Conservation (phyloP, 345 rosid genomes). For the Raphanus raphanistrum region DNA sequence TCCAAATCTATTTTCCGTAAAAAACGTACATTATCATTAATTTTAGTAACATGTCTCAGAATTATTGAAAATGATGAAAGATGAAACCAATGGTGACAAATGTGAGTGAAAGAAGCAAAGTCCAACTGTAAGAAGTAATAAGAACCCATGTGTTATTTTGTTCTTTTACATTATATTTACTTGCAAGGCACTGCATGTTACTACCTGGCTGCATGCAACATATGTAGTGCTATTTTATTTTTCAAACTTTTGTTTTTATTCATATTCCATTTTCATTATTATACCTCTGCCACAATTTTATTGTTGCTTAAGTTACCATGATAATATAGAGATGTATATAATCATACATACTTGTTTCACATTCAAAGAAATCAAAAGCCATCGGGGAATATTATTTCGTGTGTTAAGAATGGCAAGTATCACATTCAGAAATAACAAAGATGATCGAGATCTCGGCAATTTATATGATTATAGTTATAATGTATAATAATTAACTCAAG, state of each 20-base stretch:
- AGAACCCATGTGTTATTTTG: constrained; percentile 41
- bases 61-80: constrained; percentile 36
- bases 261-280: constrained; percentile 4
- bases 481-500: constrained; percentile 1
- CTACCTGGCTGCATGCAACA: constrained; percentile 37
- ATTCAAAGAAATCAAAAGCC: constrained; percentile 32
- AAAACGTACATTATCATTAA: background rate
- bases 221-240: constrained; percentile 10
- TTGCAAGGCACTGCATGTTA: constrained; percentile 43
- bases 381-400: background rate
- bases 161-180: constrained; percentile 35
- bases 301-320: constrained; percentile 35
- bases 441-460: background rate
- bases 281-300: constrained; percentile 13
- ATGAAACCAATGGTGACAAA: constrained; percentile 22
- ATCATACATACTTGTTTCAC: constrained; percentile 39
- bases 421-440: background rate
- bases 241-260: background rate
- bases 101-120: constrained; percentile 41
- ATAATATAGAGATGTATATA: constrained; percentile 18
- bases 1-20: background rate
- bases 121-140: constrained; percentile 36
- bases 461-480: background rate
- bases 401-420: background rate
- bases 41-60: background rate